Evolutionary conservation across 345 rosid genomes (phyloP).

Genomic region (Melaleuca quinquenervia): DNA sequence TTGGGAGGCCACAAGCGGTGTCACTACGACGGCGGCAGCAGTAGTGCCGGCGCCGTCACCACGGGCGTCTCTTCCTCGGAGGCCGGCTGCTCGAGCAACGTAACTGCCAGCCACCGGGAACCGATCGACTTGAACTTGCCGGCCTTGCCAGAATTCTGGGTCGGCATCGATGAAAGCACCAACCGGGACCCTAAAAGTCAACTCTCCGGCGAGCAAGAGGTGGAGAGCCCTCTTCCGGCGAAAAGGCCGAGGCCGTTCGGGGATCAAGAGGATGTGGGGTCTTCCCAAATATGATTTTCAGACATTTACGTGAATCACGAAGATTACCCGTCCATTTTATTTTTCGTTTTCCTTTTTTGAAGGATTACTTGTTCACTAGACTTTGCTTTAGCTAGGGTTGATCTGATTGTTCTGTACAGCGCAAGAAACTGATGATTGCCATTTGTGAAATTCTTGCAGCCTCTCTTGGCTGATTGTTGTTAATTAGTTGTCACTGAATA

Average conservation of each 20-base stretch:
- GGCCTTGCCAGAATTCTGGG: slow-evolving; percentile 50
- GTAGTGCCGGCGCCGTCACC: neutral
- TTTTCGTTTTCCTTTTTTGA: neutral
- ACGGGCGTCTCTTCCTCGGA: slow-evolving; percentile 10
- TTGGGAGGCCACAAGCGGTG: slow-evolving; percentile 96
- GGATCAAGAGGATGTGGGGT: neutral
- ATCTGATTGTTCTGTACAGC: neutral
- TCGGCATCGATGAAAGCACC: neutral
- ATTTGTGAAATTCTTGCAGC: neutral
- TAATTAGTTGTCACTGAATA: neutral
- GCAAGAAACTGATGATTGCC: neutral
- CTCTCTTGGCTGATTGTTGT: neutral
- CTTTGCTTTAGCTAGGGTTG: neutral
- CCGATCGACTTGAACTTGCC: slow-evolving; percentile 75
- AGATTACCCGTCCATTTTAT: neutral
- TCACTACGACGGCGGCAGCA: slow-evolving; percentile 74
- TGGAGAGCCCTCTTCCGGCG: slow-evolving; percentile 49
- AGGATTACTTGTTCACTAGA: neutral
- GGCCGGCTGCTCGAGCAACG: slow-evolving; percentile 9
- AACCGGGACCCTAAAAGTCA: neutral
- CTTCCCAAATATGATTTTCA: neutral
- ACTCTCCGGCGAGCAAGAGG: slow-evolving; percentile 41
- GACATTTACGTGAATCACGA: neutral
- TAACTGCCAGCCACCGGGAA: slow-evolving; percentile 18
- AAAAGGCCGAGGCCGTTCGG: slow-evolving; percentile 49